Conservation (phyloP, 176 grass and related monocot genomes). For the Alloteropsis semialata region DNA sequence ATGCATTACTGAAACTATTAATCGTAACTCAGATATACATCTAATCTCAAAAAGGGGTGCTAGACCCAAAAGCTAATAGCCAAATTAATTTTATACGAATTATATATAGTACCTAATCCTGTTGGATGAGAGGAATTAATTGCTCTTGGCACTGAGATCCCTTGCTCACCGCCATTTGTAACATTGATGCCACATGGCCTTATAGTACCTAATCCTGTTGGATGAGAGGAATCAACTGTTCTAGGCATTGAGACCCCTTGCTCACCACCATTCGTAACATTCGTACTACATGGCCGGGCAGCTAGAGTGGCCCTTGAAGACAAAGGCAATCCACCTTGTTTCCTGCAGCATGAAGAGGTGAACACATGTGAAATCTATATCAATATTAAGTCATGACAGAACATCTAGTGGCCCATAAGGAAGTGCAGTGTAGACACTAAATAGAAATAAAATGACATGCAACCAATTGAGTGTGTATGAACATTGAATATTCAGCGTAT, state of each 20-base stretch:
- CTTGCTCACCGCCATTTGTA: constrained; percentile 30
- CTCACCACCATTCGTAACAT: constrained; percentile 29
- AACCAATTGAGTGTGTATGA: not conserved
- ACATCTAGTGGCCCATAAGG: not conserved
- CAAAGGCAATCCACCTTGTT: constrained; percentile 59
- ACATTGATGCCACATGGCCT: constrained; percentile 20
- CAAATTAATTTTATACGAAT: constrained; percentile 16
- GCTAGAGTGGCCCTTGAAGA: constrained; percentile 61
- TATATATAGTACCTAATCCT: constrained; percentile 41
- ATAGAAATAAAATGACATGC: constrained; percentile 4
- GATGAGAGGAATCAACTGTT: constrained; percentile 38
- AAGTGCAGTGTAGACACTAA: constrained; percentile 9
- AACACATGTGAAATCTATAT: constrained; percentile 14
- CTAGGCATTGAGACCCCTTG: constrained; percentile 28
- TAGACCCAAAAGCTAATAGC: not conserved
- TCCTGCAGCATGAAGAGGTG: constrained; percentile 49
- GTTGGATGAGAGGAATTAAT: constrained; percentile 39
- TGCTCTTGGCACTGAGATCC: constrained; percentile 31
- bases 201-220: constrained; percentile 50
- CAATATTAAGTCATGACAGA: not conserved
- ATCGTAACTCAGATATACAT: constrained; percentile 3
- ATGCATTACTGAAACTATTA: not conserved
- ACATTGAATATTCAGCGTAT: not conserved
- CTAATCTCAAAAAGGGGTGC: not conserved
- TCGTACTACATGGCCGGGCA: constrained; percentile 58